Evolutionary conservation across 2,329 filamentous ascomycete genomes (phyloP).

Genomic region (Waltergamsia citrina): DNA sequence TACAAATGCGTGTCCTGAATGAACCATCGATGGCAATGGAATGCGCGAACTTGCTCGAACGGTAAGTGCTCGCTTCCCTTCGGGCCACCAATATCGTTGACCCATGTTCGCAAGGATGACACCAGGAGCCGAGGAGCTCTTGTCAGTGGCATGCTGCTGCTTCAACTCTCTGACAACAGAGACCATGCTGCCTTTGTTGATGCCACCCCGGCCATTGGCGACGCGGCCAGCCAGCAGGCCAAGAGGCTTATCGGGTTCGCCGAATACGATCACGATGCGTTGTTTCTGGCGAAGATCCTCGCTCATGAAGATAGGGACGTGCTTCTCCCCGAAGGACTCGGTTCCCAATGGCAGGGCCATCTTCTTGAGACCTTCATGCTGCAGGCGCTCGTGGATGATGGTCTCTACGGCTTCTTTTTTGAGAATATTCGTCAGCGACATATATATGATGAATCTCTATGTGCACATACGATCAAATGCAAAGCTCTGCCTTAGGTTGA

Average conservation of each 20-base stretch:
- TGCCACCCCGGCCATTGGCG: slow-evolving; percentile 51
- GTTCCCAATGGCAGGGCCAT: slow-evolving; percentile 51
- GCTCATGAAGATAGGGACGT: slow-evolving; percentile 57
- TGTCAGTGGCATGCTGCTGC: slow-evolving; percentile 20
- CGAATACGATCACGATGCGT: slow-evolving; percentile 65
- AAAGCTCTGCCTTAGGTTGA: slow-evolving; percentile 68
- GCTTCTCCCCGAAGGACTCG: slow-evolving; percentile 35
- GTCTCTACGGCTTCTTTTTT: slow-evolving; percentile 49
- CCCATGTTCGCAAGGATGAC: slow-evolving; percentile 72
- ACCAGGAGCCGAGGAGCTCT: slow-evolving; percentile 33
- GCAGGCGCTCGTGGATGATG: slow-evolving; percentile 54
- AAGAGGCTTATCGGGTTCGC: slow-evolving; percentile 61
- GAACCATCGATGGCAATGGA: slow-evolving; percentile 54
- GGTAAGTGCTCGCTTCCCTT: slow-evolving; percentile 50
- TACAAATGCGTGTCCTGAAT: slow-evolving; percentile 42
- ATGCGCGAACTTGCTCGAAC: slow-evolving; percentile 44
- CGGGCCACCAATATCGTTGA: slow-evolving; percentile 68
- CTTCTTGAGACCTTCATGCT: slow-evolving; percentile 47
- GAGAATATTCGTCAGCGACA: background rate
- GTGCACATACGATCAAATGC: slow-evolving; percentile 58
- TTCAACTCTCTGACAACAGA: slow-evolving; percentile 45
- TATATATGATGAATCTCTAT: background rate
- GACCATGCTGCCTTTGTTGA: slow-evolving; percentile 62
- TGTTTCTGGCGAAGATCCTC: slow-evolving; percentile 42
- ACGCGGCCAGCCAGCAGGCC: slow-evolving; percentile 66